phyloP scores from a whole-genome alignment of 1,139 yeast genomes.

The Zhuliangozyma parablackwelliae region DNA sequence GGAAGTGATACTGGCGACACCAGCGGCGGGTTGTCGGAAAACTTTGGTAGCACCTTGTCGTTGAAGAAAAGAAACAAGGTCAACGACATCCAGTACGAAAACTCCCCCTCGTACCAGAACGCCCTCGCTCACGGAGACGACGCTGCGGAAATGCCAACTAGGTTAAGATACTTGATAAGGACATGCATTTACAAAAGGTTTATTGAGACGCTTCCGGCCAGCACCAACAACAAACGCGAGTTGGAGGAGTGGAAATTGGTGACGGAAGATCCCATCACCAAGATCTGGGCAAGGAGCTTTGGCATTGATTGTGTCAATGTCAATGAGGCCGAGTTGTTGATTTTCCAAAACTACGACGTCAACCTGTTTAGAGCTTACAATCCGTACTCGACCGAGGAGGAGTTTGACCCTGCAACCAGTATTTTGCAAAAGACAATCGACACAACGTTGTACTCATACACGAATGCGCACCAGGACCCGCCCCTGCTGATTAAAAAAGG shows the following conservation, averaged over 20 bases:
- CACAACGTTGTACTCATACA: slow-evolving; percentile 31
- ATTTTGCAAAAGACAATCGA: slow-evolving; percentile 37
- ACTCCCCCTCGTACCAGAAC: slow-evolving; percentile 23
- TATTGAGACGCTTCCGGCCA: slow-evolving; percentile 19
- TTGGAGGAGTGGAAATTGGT: slow-evolving; percentile 46
- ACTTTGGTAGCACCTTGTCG: slow-evolving; percentile 8
- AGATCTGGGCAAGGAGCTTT: slow-evolving; percentile 53
- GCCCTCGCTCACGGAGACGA: slow-evolving; percentile 18
- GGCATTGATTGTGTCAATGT: slow-evolving; percentile 50
- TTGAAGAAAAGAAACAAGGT: slow-evolving; percentile 10
- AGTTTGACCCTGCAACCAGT: slow-evolving; percentile 19
- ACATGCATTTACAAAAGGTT: slow-evolving; percentile 47
- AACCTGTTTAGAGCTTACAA: slow-evolving; percentile 21
- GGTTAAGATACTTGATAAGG: slow-evolving; percentile 46
- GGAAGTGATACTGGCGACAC: neutral
- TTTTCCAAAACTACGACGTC: slow-evolving; percentile 36
- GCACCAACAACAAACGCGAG: slow-evolving; percentile 3
- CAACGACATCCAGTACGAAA: slow-evolving; percentile 33
- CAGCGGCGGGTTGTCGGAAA: slow-evolving; percentile 5
- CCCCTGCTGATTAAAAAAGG: slow-evolving; percentile 4
- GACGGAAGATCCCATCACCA: slow-evolving; percentile 51
- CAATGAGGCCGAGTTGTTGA: slow-evolving; percentile 47
- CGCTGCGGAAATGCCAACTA: slow-evolving; percentile 43
- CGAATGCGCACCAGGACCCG: slow-evolving; percentile 6
- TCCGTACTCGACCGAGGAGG: slow-evolving; percentile 26